Conservation (phyloP, 1,284 basidiomycete species). For the Meira nashicola region DNA sequence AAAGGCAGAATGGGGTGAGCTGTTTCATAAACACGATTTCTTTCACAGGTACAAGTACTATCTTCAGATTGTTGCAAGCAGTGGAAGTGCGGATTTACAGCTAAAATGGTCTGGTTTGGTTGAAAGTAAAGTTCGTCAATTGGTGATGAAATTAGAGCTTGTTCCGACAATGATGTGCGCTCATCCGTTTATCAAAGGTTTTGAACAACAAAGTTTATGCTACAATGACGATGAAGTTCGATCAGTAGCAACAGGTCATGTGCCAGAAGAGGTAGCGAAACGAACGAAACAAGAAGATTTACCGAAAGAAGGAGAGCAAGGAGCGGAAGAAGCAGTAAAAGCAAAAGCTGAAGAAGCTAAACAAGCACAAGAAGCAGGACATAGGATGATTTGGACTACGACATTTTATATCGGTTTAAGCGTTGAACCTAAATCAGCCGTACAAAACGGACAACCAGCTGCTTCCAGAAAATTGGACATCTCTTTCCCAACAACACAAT, state of each 20-base stretch:
- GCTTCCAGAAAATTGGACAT: slow-evolving; percentile 75
- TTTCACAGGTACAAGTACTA: slow-evolving; percentile 97
- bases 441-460: slow-evolving; percentile 18
- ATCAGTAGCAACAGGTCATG: slow-evolving; percentile 42
- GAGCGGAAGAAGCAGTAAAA: slow-evolving; percentile 30
- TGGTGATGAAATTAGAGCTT: slow-evolving; percentile 95
- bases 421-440: slow-evolving; percentile 73
- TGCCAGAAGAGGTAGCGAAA: slow-evolving; percentile 44
- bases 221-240: slow-evolving; percentile 64
- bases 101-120: slow-evolving; percentile 96
- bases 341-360: slow-evolving; percentile 31
- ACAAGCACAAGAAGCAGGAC: slow-evolving; percentile 53
- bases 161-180: slow-evolving; percentile 85
- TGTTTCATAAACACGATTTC: slow-evolving; percentile 92
- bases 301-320: slow-evolving; percentile 29
- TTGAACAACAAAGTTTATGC: slow-evolving; percentile 81
- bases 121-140: slow-evolving; percentile 89
- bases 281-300: slow-evolving; percentile 40
- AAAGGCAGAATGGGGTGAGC: slow-evolving; percentile 68
- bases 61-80: slow-evolving; percentile 90
- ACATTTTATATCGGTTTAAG: slow-evolving; percentile 94
- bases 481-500: slow-evolving; percentile 92
- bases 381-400: slow-evolving; percentile 78
- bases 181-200: slow-evolving; percentile 92
- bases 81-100: slow-evolving; percentile 73